Evolutionary conservation across 805 yeast genomes (phyloP).

Genomic region (Schwanniomyces vanrijiae): DNA sequence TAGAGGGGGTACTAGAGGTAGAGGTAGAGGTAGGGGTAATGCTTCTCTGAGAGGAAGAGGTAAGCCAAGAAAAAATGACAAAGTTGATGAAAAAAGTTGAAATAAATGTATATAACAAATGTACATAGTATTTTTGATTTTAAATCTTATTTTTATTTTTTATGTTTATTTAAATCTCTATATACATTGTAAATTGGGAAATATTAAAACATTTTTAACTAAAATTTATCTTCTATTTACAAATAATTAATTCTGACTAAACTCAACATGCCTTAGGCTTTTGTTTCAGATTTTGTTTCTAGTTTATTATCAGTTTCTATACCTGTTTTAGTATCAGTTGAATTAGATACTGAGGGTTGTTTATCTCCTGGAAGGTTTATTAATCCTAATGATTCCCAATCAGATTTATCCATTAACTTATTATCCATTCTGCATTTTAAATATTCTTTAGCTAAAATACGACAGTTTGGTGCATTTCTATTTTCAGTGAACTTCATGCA

Average conservation of each 20-base stretch:
- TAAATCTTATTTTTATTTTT: not conserved
- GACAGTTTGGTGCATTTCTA: constrained; percentile 87
- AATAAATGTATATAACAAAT: not conserved
- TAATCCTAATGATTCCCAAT: constrained; percentile 45
- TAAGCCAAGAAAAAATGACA: not conserved
- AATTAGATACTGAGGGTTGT: not conserved
- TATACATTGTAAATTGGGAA: not conserved
- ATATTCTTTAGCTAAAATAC: constrained; percentile 78
- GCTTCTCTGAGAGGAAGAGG: constrained; percentile 18
- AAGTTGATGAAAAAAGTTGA: not conserved
- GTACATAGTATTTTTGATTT: not conserved
- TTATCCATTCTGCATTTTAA: constrained; percentile 88
- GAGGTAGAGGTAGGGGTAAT: constrained; percentile 17
- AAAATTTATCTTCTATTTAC: not conserved
- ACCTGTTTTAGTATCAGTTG: not conserved
- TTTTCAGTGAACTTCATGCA: constrained; percentile 80
- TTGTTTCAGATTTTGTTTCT: not conserved
- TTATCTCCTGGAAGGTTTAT: constrained; percentile 40
- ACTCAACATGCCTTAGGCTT: not conserved
- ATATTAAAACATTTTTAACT: not conserved
- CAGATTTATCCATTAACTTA: constrained; percentile 41
- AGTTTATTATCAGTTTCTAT: not conserved
- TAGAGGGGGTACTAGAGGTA: constrained; percentile 11
- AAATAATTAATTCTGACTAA: too few relatives aligned
- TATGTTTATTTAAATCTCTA: not conserved